Percentiles rank a stretch among this genome's conserved stretches.
Conservation (phyloP, 805 yeast species). For the Suhomyces sp. region DNA sequence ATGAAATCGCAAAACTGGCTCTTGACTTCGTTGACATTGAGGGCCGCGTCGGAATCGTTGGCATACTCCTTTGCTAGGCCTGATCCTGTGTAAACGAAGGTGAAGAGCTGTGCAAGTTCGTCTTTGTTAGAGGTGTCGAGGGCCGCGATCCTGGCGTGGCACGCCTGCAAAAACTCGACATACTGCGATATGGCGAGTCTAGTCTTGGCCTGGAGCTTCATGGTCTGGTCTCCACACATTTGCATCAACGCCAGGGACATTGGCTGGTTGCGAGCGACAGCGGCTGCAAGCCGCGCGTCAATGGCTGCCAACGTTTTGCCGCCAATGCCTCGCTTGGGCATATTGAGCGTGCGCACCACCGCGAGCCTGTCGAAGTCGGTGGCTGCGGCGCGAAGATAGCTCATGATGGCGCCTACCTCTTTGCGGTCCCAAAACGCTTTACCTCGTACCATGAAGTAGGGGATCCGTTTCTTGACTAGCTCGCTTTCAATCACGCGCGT, state of each 20-base stretch:
- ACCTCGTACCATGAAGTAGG: conserved; percentile 70
- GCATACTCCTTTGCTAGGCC: conserved; percentile 28
- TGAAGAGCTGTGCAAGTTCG: conserved; percentile 16
- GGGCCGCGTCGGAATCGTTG: conserved; percentile 25
- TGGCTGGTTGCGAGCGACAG: conserved; percentile 1
- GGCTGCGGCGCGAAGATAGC: conserved; percentile 60
- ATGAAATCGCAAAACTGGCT: conserved; percentile 33
- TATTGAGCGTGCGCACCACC: conserved; percentile 51
- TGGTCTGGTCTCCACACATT: conserved; percentile 3
- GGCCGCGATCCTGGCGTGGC: conserved; percentile 11
- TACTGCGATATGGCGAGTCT: conserved; percentile 20
- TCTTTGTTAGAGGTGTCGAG: background rate
- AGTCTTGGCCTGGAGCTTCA: conserved; percentile 14
- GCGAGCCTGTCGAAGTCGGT: conserved; percentile 62
- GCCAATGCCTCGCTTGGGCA: conserved; percentile 71
- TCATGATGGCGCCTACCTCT: conserved; percentile 62
- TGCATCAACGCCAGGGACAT: conserved; percentile 9
- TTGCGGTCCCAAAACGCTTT: conserved; percentile 75
- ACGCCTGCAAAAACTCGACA: conserved; percentile 19
- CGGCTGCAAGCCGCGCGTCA: conserved; percentile 11
- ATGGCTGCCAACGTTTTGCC: conserved; percentile 43
- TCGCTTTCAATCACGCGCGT: conserved; percentile 65
- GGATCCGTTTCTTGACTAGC: conserved; percentile 52
- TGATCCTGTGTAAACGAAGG: conserved; percentile 22
- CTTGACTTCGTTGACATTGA: conserved; percentile 41